Base-by-base conservation (phyloP, 2,329 filamentous ascomycete species). In the Fusarium globosum region DNA sequence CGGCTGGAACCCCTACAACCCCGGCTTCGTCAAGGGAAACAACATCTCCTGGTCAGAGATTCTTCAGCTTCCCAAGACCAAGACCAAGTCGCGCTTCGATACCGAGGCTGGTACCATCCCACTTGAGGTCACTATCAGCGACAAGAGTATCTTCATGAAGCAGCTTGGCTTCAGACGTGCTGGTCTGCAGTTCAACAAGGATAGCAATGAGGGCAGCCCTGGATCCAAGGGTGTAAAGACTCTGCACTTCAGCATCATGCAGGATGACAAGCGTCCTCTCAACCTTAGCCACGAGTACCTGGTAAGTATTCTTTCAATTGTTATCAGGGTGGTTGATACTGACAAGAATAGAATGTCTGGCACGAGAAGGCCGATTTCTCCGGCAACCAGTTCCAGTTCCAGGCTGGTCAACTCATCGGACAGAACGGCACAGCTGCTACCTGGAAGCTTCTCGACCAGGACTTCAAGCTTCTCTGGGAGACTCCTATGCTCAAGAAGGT, bases 231-330 rank as follows among this genome's bases (percentile, higher is more conserved):
- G 80, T 23, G 80, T 90, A 65, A 90, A 90, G 81, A 90, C 89
- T 4, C 84, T 91, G 57, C 90, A 92, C 80, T 91, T 89, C 80
- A 88, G 86, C 73, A 77, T 92, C 38, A 84, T 84, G 79, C 87
- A 88, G 76, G 88, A 91, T 72, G 49, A 61, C 46, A 76, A 81
- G 45, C 82, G 87, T 16, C 85, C 86, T 18, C 80, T 91, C 59
- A 91, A 92, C 82, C 80, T 87, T 61, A 87, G 86, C 13, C 90
- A 91, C 78, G 88, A 91, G 81, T 91, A 91, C 80, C 83, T 89
- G 77, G 85, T 89, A 20, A 65, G 62, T 26, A 16, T 43, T 20
- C 20, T 26, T 3, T 0, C 18, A 7, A 7, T 8, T 8, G 3
- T 1, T 15, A 7, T 14, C 10, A 21, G 11, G 4, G 15, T 11